Evolutionary conservation across 2,329 filamentous ascomycete species (phyloP).

Genomic region (Pseudopithomyces maydicus): DNA sequence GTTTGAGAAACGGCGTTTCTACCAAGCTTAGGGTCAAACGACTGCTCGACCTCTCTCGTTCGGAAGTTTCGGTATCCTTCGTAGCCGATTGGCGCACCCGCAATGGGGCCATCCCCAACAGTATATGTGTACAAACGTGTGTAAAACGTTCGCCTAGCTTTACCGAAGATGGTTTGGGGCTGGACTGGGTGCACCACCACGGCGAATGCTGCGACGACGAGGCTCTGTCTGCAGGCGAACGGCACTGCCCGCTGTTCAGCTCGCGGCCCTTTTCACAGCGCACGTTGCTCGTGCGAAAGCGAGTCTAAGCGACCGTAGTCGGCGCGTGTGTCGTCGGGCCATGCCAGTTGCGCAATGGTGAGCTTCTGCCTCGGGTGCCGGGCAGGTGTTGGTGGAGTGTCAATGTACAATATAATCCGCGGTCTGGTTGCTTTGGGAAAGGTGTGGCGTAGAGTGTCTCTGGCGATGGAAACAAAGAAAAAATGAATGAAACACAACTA

Average conservation of each 20-base stretch:
- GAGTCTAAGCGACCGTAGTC: neutral
- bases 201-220: neutral
- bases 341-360: neutral
- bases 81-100: conserved; percentile 3
- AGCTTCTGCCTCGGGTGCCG: neutral
- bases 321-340: neutral
- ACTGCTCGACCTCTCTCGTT: neutral
- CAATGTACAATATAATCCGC: neutral
- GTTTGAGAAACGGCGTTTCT: neutral
- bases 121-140: neutral
- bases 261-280: neutral
- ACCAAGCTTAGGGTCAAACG: neutral
- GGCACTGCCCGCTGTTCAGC: neutral
- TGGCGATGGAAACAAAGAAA: too few species aligned
- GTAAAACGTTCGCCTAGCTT: neutral
- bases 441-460: neutral
- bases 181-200: neutral
- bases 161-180: neutral
- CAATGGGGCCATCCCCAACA: neutral
- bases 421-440: neutral
- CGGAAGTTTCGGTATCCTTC: neutral
- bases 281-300: neutral
- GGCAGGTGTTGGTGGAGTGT: neutral
- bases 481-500: too few species aligned
- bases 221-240: conserved; percentile 1